Evolutionary conservation across 768 basidiomycete genomes (phyloP), one percentile per base, ranked within the genome.

Genomic region (Termitomyces titanicus): DNA sequence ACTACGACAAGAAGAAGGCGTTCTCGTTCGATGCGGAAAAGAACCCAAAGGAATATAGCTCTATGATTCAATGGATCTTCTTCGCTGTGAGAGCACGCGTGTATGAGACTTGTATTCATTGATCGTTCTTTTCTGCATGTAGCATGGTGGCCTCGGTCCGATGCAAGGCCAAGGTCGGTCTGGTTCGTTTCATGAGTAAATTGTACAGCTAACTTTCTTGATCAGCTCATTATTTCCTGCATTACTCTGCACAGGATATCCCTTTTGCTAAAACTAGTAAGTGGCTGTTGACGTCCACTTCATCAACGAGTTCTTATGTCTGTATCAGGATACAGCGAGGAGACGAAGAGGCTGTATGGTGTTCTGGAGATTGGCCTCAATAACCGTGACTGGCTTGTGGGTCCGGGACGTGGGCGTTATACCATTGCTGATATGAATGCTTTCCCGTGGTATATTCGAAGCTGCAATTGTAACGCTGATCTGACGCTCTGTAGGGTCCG

Each of bases 31-130:
- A 87, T 60, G 72, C 76, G 3, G 70, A 61, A 25, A 74, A 63
- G 20, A 71, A 82, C 2, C 77, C 84, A 1, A 75, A 89, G 40
- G 76, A 84, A 33, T 83, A 86, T 63, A 87, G 83, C 64, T 85
- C 89, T 69, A 76, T 83, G 72, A 63, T 92, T 24, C 91, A 92
- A 65, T 95, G 92, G 94, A 83, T 93, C 43, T 90, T 93, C 73
- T 94, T 92, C 61, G 80, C 84, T 7, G 86, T 87, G 74, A 66
- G 39, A 20, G 13, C 11, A 3, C 8, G 11, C 38, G 46, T 40
- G 18, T 43, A 20, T 33, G 54, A 8, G 15, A 22, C 31, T 22
- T 17, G 8, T 24, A 22, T n/a, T 20, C 39, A 17, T 22, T 40
- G 29, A 46, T n/a, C 22, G 34, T 20, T 34, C 5, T 53, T 34